Base-by-base conservation (phyloP, 2,329 filamentous ascomycete species). In the Dactylellina drechsleri region DNA sequence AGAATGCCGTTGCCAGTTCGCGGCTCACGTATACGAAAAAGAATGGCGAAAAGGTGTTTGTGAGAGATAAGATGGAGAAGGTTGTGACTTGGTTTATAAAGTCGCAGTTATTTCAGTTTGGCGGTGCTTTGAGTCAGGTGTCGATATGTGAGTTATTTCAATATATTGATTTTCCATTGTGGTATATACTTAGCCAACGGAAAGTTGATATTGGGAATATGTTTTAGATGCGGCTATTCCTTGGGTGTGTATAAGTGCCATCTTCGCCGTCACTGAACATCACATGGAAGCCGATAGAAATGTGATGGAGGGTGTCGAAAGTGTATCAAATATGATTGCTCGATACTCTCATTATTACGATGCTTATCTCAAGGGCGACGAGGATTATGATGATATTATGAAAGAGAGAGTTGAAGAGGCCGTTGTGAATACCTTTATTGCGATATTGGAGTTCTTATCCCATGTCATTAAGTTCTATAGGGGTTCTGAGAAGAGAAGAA, bases 1-100 rank as follows among this genome's bases (percentile, higher is more conserved):
- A 68, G 26, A 61, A 56, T 26, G 57, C 65, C 18, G 56, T 68
- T 7, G 36, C 49, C n/a, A 49, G 56, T 4, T 61, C 56, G n/a
- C 15, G 65, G 41, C 18, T 68, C 36, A 28, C 56, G 7, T 68
- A 68, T 28, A 68, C 65, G 2, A n/a, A 18, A 4, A 68, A 68
- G 57, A 50, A 40, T 41, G 65, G 62, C 15, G 65, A 67, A 54
- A 67, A 60, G n/a, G 65, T 67, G 1, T 60, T 40, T 10, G 56
- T 67, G 12, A 54, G 65, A 23, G 65, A 67, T 47, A 67, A 60
- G 65, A 67, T 67, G 65, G 65, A 67, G 36, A 67, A 60, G 47
- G 65, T 67, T 23, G 65, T 67, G 56, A 67, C 56, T n/a, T 67
- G 65, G 65, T 67, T 67, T 60, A 67, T 54, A 1, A 67, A 67